These are phyloP conservation scores for Actinomucor elegans DNA, from an alignment of 371 early-diverging fungal species.

Conservation along the genomic window DNA sequence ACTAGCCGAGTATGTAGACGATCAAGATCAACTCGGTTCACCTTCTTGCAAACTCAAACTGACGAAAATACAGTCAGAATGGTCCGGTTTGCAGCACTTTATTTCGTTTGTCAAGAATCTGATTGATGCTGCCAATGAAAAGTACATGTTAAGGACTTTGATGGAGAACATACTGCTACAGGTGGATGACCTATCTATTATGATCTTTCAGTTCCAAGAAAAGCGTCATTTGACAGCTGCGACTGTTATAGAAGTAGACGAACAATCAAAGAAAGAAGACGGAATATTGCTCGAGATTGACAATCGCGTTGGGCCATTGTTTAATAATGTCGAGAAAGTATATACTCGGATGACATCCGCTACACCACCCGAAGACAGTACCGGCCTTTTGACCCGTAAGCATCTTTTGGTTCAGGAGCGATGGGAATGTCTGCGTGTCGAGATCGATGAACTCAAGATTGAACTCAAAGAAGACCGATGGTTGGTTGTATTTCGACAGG, in stretches of 20 bases:
- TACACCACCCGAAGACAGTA: slow-evolving; percentile 30
- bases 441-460: slow-evolving; percentile 53
- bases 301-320: slow-evolving; percentile 52
- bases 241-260: not conserved
- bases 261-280: slow-evolving; percentile 31
- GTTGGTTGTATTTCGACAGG: slow-evolving; percentile 57
- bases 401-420: slow-evolving; percentile 37
- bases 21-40: not conserved
- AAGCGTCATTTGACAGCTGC: slow-evolving; percentile 18
- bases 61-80: slow-evolving; percentile 48
- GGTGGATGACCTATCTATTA: slow-evolving; percentile 37
- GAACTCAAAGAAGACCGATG: slow-evolving; percentile 63
- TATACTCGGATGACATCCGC: slow-evolving; percentile 48
- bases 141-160: slow-evolving; percentile 8
- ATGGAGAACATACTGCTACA: slow-evolving; percentile 37
- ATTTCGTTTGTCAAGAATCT: slow-evolving; percentile 31
- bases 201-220: slow-evolving; percentile 50
- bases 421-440: slow-evolving; percentile 48
- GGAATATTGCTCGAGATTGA: slow-evolving; percentile 54
- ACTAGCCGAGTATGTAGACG: slow-evolving; percentile 14
- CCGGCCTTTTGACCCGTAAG: slow-evolving; percentile 38
- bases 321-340: slow-evolving; percentile 52
- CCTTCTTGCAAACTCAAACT: slow-evolving; percentile 11
- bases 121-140: slow-evolving; percentile 18
- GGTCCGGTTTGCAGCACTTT: slow-evolving; percentile 50